Conservation (phyloP, 2,329 filamentous ascomycete species). For the Phialophora macrospora region DNA sequence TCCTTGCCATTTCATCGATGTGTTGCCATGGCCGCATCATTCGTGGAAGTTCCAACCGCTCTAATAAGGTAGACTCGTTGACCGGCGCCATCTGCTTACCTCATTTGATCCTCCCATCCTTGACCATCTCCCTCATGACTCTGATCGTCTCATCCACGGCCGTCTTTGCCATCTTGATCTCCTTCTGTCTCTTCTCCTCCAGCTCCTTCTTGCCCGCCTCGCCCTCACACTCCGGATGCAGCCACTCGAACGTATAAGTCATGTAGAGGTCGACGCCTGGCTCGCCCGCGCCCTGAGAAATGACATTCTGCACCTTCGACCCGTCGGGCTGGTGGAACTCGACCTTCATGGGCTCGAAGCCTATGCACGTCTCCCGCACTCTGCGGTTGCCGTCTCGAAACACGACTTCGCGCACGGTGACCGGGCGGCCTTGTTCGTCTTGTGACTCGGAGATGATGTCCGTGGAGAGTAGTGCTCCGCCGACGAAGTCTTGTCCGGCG, state of each 20-base stretch:
- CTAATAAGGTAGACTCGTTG: not conserved
- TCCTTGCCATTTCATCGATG: not conserved
- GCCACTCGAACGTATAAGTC: conserved; percentile 51
- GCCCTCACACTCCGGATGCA: conserved; percentile 41
- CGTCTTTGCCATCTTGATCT: conserved; percentile 33
- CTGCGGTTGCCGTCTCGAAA: conserved; percentile 38
- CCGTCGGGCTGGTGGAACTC: conserved; percentile 41
- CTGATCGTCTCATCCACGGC: conserved; percentile 39
- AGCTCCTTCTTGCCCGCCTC: conserved; percentile 22
- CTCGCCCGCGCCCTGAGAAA: conserved; percentile 43
- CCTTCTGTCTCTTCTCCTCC: conserved; percentile 28
- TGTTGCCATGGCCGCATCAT: not conserved
- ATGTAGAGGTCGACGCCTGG: conserved; percentile 46
- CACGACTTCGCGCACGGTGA: conserved; percentile 40
- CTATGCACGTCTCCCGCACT: conserved; percentile 39
- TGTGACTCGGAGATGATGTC: conserved; percentile 34
- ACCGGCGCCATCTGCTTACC: not conserved
- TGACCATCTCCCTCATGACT: conserved; percentile 38
- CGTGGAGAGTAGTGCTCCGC: conserved; percentile 39
- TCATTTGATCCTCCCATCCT: conserved; percentile 32
- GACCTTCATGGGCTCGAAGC: conserved; percentile 39
- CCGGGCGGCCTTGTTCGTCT: conserved; percentile 32
- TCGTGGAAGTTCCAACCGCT: not conserved
- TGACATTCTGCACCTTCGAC: conserved; percentile 42
- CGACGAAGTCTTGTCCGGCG: conserved; percentile 41